A percentile compares a stretch with the other conserved stretches of the same genome.
Conservation (phyloP, 139 green algal genomes). For the Gonium pectorale region DNA sequence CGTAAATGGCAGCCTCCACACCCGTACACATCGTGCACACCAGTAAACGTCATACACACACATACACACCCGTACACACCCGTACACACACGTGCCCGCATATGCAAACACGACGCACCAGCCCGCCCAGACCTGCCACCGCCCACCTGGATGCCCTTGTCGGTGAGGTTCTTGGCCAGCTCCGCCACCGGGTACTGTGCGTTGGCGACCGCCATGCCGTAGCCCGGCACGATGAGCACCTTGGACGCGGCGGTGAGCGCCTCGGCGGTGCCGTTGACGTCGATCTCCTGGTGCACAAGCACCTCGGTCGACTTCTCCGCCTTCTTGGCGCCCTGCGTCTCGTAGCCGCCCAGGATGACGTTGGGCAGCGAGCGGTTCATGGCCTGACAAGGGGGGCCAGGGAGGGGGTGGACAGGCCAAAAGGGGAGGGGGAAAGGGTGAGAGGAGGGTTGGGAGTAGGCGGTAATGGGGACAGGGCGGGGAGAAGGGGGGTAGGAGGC, state of each 20-base stretch:
- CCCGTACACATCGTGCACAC: too few species aligned
- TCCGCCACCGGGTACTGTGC: conserved; percentile 82
- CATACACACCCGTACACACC: neutral
- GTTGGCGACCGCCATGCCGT: conserved; percentile 89
- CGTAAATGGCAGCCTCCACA: too few species aligned
- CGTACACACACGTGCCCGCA: too few species aligned
- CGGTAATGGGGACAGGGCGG: too few species aligned
- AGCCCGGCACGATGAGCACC: conserved; percentile 91
- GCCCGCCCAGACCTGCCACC: neutral
- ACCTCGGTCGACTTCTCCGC: neutral
- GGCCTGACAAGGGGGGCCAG: too few species aligned
- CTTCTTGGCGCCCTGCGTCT: conserved; percentile 40
- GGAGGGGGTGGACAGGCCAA: too few species aligned
- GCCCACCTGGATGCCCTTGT: conserved; percentile 47
- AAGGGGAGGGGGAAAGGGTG: too few species aligned
- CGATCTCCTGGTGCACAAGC: conserved; percentile 66
- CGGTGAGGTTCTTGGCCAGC: conserved; percentile 52
- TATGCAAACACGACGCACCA: too few species aligned
- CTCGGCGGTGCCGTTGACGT: conserved; percentile 52
- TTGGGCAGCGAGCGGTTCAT: conserved; percentile 93
- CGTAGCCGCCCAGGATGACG: conserved; percentile 90
- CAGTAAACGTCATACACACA: too few species aligned
- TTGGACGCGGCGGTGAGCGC: conserved; percentile 63
- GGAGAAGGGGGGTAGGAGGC: too few species aligned
- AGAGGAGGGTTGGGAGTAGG: too few species aligned